Conservation (phyloP, 2,329 filamentous ascomycete species). For the Pezicula neosporulosa region DNA sequence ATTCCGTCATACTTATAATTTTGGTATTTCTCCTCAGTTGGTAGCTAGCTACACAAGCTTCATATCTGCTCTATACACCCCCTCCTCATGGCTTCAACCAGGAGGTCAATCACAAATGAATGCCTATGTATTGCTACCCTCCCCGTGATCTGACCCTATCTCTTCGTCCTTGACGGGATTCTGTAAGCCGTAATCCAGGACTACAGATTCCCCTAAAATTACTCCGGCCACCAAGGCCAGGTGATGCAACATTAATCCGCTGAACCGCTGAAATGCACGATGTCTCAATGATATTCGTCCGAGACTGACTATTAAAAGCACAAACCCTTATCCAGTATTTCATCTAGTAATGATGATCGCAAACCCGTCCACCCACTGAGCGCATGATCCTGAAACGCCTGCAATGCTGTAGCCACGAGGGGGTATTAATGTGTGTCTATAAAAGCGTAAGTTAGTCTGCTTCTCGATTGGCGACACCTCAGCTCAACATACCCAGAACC, state of each 20-base stretch:
- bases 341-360: slow-evolving; percentile 73
- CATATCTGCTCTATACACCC: too few relatives aligned
- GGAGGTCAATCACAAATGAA: too few relatives aligned
- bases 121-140: too few relatives aligned
- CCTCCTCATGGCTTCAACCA: too few relatives aligned
- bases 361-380: slow-evolving; percentile 79
- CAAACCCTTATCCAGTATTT: slow-evolving; percentile 20
- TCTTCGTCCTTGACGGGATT: not conserved
- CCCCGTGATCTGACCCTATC: too few relatives aligned
- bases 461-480: not conserved
- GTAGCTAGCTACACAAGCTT: too few relatives aligned
- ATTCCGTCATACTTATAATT: too few relatives aligned
- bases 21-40: too few relatives aligned
- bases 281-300: not conserved
- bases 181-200: not conserved
- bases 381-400: slow-evolving; percentile 81
- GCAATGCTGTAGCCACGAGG: slow-evolving; percentile 86
- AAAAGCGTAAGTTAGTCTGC: slow-evolving; percentile 17
- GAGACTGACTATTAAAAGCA: not conserved
- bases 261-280: slow-evolving; percentile 1
- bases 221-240: not conserved
- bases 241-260: not conserved
- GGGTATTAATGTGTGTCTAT: slow-evolving; percentile 81
- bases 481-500: slow-evolving; percentile 70
- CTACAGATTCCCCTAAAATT: not conserved